These are phyloP conservation scores for Gnomoniopsis sp. DNA, from an alignment of 2,329 filamentous ascomycete species.

Conservation along the genomic window DNA sequence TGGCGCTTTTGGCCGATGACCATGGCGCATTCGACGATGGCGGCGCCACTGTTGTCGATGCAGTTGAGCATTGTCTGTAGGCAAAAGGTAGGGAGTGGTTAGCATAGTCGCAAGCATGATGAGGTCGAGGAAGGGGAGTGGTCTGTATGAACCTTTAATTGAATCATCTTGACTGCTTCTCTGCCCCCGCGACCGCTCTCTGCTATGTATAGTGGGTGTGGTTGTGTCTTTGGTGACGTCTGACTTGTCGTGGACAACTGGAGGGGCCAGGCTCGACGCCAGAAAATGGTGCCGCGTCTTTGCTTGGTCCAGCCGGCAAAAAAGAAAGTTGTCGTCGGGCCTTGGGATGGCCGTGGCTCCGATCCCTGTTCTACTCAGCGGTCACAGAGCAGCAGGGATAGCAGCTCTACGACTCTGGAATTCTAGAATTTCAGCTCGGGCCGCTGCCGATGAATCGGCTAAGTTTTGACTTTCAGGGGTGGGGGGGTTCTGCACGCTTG, in stretches of 20 bases:
- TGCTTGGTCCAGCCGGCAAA: background rate
- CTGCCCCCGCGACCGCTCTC: constrained; percentile 19
- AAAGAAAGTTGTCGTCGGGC: constrained; percentile 5
- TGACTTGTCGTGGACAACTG: background rate
- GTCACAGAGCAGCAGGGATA: background rate
- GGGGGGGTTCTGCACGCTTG: background rate
- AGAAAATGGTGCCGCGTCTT: constrained; percentile 12
- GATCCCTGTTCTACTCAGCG: background rate
- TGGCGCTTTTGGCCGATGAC: constrained; percentile 86
- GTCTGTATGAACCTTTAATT: constrained; percentile 65
- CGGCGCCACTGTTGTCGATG: constrained; percentile 99
- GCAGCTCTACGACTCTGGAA: background rate
- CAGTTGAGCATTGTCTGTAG: constrained; percentile 90
- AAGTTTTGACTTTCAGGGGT: background rate
- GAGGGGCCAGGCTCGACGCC: background rate
- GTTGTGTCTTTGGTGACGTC: background rate
- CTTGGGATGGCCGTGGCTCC: background rate
- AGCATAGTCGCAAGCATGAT: background rate
- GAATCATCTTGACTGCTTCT: constrained; percentile 69
- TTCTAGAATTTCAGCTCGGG: constrained; percentile 13
- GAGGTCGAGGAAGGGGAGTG: background rate
- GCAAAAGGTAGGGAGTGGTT: background rate
- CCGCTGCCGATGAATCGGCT: constrained; percentile 6
- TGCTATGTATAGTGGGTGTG: background rate
- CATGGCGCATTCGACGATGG: constrained; percentile 93